Conservation (phyloP, 768 basidiomycete genomes). For the Lyophyllum semitale region DNA sequence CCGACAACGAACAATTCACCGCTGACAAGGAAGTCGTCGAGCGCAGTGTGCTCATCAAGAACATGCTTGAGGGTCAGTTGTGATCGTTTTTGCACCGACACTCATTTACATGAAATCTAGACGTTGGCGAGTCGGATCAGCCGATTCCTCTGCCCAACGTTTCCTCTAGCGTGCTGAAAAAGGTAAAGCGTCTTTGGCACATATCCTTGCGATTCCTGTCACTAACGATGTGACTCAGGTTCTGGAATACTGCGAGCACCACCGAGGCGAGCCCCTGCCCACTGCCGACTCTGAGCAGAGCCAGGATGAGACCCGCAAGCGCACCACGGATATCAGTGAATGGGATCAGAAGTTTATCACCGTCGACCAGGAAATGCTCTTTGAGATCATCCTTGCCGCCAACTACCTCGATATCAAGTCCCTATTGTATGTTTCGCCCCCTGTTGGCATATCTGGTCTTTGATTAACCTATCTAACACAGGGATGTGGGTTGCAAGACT, state of each 20-base stretch:
- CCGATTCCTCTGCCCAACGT: conserved; percentile 95
- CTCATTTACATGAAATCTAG: conserved; percentile 39
- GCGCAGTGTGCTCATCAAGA: conserved; percentile 96
- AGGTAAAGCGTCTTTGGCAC: conserved; percentile 48
- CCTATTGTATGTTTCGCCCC: conserved; percentile 70
- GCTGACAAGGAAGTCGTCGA: conserved; percentile 95
- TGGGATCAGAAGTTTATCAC: conserved; percentile 99
- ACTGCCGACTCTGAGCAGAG: conserved; percentile 76
- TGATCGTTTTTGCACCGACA: not conserved
- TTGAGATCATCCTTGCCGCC: conserved; percentile 98
- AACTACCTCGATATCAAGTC: conserved; percentile 99
- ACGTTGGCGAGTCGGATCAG: conserved; percentile 93
- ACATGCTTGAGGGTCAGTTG: conserved; percentile 93
- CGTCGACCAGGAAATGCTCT: conserved; percentile 99
- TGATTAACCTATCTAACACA: conserved; percentile 29
- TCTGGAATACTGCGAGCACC: conserved; percentile 98
- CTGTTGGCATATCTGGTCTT: not conserved
- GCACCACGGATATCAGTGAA: conserved; percentile 97
- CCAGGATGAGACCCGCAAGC: conserved; percentile 93
- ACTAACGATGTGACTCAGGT: conserved; percentile 53
- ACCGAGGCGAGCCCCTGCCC: conserved; percentile 95
- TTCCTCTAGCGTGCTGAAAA: conserved; percentile 89
- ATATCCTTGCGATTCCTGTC: not conserved
- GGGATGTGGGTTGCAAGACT: conserved; percentile 97
- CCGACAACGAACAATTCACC: conserved; percentile 92